These are phyloP conservation scores for Macrolepiota fuliginosa DNA, from an alignment of 768 basidiomycete genomes.

Conservation along the genomic window DNA sequence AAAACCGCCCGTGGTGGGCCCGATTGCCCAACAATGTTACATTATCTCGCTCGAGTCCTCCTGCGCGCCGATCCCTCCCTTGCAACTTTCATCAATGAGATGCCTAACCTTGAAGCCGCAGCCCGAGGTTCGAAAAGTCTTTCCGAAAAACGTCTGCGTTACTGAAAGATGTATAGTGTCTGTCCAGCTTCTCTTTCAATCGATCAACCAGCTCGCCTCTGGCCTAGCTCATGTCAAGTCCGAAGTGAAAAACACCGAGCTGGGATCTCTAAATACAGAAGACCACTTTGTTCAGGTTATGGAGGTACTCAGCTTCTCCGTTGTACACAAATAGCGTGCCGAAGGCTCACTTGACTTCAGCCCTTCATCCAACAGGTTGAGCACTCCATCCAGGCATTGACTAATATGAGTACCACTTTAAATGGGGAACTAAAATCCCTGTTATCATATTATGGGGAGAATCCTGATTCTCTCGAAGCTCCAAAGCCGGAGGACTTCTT, in stretches of 20 bases:
- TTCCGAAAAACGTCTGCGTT: neutral
- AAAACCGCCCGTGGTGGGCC: constrained; percentile 66
- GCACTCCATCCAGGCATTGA: constrained; percentile 61
- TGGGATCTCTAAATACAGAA: constrained; percentile 27
- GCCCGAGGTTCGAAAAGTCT: constrained; percentile 57
- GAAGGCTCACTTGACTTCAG: constrained; percentile 22
- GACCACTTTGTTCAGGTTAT: constrained; percentile 71
- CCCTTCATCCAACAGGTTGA: constrained; percentile 50
- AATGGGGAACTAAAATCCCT: constrained; percentile 60
- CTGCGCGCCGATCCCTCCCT: constrained; percentile 63
- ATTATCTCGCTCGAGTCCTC: constrained; percentile 81
- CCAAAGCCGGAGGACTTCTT: constrained; percentile 86
- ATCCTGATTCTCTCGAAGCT: constrained; percentile 56
- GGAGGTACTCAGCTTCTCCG: constrained; percentile 44
- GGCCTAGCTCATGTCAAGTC: constrained; percentile 56
- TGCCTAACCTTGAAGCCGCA: constrained; percentile 80
- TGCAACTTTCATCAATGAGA: constrained; percentile 73
- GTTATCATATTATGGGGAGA: constrained; percentile 77
- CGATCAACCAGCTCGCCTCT: constrained; percentile 52
- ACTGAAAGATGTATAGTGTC: constrained; percentile 51
- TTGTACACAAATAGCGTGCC: neutral
- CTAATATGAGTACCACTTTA: constrained; percentile 54
- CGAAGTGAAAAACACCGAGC: constrained; percentile 48
- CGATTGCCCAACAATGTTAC: constrained; percentile 85
- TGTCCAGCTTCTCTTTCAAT: constrained; percentile 58